These are phyloP conservation scores for Actinomortierella wolfii DNA, from an alignment of 371 early-diverging fungal species.

Conservation along the genomic window DNA sequence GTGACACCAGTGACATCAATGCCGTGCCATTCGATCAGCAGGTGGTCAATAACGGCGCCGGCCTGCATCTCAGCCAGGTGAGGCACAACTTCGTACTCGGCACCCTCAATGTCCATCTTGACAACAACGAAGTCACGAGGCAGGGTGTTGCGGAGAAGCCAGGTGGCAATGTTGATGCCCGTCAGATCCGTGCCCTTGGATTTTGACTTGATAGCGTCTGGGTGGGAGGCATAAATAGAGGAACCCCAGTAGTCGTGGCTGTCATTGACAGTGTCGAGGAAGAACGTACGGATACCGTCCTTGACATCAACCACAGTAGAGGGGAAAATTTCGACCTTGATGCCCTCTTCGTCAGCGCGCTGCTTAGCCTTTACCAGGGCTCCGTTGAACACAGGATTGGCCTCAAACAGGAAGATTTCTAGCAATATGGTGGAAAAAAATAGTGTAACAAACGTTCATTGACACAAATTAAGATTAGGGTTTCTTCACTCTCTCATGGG, in stretches of 20 bases:
- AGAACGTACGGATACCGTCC: slow-evolving; percentile 13
- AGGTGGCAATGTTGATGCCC: slow-evolving; percentile 7
- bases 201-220: slow-evolving; percentile 5
- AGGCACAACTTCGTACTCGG: slow-evolving; percentile 21
- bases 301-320: slow-evolving; percentile 18
- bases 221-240: slow-evolving; percentile 12
- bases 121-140: slow-evolving; percentile 23
- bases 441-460: no score
- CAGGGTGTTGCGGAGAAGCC: slow-evolving; percentile 17
- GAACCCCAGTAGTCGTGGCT: slow-evolving; percentile 14
- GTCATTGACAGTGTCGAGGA: slow-evolving; percentile 13
- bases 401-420: slow-evolving; percentile 21
- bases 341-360: slow-evolving; percentile 1
- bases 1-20: slow-evolving; percentile 1
- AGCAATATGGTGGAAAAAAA: no score
- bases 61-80: slow-evolving; percentile 18
- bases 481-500: no score
- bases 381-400: slow-evolving; percentile 18
- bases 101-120: slow-evolving; percentile 27
- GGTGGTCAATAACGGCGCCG: slow-evolving; percentile 15
- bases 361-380: slow-evolving; percentile 12
- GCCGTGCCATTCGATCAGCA: slow-evolving; percentile 21
- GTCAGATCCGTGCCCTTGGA: slow-evolving; percentile 11
- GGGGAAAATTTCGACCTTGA: slow-evolving; percentile 21
- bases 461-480: no score